These are phyloP conservation scores for Kalmusia sp. DNA, from an alignment of 2,329 filamentous ascomycete species.

Conservation along the genomic window DNA sequence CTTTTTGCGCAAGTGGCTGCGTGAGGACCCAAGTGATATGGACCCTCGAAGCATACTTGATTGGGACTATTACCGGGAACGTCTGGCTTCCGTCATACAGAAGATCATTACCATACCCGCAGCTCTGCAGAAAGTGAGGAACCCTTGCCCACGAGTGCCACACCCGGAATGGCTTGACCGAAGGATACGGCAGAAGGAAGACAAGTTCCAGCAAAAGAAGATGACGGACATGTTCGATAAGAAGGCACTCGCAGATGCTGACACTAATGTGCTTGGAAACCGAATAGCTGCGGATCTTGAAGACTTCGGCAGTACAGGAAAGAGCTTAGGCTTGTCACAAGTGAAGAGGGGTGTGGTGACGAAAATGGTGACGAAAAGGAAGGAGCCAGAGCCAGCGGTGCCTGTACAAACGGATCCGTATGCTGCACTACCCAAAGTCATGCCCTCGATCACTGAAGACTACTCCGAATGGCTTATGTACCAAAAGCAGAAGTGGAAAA, in stretches of 20 bases:
- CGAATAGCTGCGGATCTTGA: slow-evolving; percentile 73
- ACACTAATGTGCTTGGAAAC: slow-evolving; percentile 67
- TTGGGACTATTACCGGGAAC: slow-evolving; percentile 97
- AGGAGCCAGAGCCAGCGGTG: slow-evolving; percentile 52
- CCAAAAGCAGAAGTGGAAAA: slow-evolving; percentile 98
- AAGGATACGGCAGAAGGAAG: slow-evolving; percentile 92
- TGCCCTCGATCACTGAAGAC: slow-evolving; percentile 85
- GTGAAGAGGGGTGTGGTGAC: slow-evolving; percentile 51
- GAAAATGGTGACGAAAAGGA: slow-evolving; percentile 58
- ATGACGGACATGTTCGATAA: slow-evolving; percentile 90
- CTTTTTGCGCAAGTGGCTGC: slow-evolving; percentile 94
- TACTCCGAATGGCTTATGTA: slow-evolving; percentile 90
- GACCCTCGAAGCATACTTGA: slow-evolving; percentile 90
- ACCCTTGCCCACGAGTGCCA: slow-evolving; percentile 89
- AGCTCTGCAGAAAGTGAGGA: slow-evolving; percentile 90
- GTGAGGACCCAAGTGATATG: slow-evolving; percentile 88
- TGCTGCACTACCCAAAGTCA: slow-evolving; percentile 78
- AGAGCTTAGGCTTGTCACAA: slow-evolving; percentile 50
- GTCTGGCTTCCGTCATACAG: slow-evolving; percentile 95
- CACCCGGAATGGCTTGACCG: slow-evolving; percentile 98
- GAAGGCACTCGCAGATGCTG: slow-evolving; percentile 75
- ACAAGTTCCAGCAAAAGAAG: slow-evolving; percentile 98
- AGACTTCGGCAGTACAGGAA: slow-evolving; percentile 75
- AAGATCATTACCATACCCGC: slow-evolving; percentile 99
- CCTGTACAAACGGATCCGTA: slow-evolving; percentile 77